Evolutionary conservation across 345 rosid genomes (phyloP).

Genomic region (Salix koriyanagi): DNA sequence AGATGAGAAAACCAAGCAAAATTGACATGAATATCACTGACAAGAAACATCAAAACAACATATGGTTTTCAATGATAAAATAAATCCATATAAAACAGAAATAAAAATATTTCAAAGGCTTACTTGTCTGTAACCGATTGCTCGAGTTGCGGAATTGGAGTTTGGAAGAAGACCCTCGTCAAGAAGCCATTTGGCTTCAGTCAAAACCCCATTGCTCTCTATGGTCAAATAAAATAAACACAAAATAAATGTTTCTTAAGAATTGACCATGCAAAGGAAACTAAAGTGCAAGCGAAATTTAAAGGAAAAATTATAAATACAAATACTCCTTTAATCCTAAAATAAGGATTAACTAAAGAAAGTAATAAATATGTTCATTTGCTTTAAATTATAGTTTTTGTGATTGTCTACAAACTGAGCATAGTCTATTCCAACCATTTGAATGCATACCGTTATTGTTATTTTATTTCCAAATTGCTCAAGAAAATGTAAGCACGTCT

Average conservation of each 20-base stretch:
- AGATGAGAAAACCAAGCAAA: not conserved
- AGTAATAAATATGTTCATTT: too few species aligned
- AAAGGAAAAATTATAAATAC: not conserved
- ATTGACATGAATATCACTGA: not conserved
- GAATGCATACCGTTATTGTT: not conserved
- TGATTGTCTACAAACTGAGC: too few species aligned
- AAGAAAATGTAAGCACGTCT: not conserved
- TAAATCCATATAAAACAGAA: not conserved
- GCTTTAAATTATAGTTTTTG: too few species aligned
- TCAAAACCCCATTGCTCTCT: constrained; percentile 62
- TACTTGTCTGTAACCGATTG: constrained; percentile 93
- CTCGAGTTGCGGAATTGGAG: constrained; percentile 82
- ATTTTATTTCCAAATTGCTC: not conserved
- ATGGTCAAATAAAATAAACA: constrained; percentile 11
- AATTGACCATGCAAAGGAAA: not conserved
- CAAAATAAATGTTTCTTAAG: not conserved
- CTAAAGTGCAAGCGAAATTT: not conserved
- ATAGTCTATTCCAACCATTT: not conserved
- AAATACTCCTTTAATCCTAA: not conserved
- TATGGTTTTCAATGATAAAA: not conserved
- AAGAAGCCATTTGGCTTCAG: constrained; percentile 88
- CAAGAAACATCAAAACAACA: not conserved
- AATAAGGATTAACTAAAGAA: too few species aligned
- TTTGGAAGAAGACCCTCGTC: constrained; percentile 77
- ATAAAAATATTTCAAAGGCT: not conserved